Evolutionary conservation across 805 yeast species (phyloP).

Genomic region (Candida arabinofermentans): DNA sequence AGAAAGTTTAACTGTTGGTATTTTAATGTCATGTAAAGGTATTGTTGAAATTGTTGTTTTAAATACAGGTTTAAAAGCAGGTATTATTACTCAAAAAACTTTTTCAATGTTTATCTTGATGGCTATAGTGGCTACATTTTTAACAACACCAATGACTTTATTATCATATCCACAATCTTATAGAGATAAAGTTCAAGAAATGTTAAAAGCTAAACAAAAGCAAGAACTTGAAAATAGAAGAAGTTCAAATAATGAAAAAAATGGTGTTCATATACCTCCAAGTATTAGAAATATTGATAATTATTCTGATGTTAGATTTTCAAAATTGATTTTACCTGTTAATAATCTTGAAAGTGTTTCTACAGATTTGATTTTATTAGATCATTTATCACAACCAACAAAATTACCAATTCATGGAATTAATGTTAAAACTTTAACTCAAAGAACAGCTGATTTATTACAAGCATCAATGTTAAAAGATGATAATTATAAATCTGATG

Average conservation of each 20-base stretch:
- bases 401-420: constrained; percentile 42
- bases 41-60: constrained; percentile 80
- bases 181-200: constrained; percentile 45
- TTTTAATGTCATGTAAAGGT: constrained; percentile 85
- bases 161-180: constrained; percentile 58
- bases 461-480: constrained; percentile 50
- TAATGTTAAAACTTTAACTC: constrained; percentile 56
- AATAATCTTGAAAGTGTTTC: constrained; percentile 28
- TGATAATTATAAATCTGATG: constrained; percentile 18
- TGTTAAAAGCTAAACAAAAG: constrained; percentile 14
- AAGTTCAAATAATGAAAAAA: constrained; percentile 20
- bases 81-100: constrained; percentile 58
- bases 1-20: constrained; percentile 73
- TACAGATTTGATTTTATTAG: constrained; percentile 27
- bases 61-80: constrained; percentile 68
- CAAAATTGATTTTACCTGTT: constrained; percentile 23
- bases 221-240: constrained; percentile 18
- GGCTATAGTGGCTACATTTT: constrained; percentile 75
- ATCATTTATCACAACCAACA: constrained; percentile 22
- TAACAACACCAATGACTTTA: constrained; percentile 73
- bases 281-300: constrained; percentile 16
- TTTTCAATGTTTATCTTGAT: constrained; percentile 80
- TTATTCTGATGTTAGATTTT: constrained; percentile 17
- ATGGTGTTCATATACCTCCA: constrained; percentile 29
- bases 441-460: constrained; percentile 64